These are phyloP conservation scores for Pyricularia sp. DNA, from an alignment of 2,329 filamentous ascomycete genomes.

Conservation along the genomic window DNA sequence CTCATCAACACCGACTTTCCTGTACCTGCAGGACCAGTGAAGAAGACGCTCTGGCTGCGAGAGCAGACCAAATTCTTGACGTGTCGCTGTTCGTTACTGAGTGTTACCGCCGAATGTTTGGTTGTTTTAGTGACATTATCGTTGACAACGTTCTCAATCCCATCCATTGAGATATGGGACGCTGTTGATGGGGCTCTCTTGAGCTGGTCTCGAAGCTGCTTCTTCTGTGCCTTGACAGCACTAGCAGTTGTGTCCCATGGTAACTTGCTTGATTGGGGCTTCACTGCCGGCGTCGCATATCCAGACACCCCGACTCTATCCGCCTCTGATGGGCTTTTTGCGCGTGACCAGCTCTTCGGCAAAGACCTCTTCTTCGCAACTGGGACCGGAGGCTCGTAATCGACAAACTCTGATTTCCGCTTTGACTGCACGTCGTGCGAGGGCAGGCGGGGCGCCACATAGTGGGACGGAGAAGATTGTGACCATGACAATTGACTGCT, in stretches of 20 bases:
- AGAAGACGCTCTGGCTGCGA: constrained; percentile 82
- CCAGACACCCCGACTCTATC: not conserved
- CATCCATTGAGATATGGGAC: constrained; percentile 5
- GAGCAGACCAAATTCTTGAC: constrained; percentile 78
- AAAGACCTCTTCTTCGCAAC: constrained; percentile 54
- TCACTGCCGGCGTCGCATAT: not conserved
- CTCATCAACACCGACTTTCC: constrained; percentile 95
- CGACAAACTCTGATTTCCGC: constrained; percentile 27
- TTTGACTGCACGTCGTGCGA: constrained; percentile 24
- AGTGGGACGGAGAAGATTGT: constrained; percentile 47
- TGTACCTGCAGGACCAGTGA: constrained; percentile 92
- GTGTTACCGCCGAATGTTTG: constrained; percentile 42
- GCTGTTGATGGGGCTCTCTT: constrained; percentile 34
- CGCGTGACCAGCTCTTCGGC: constrained; percentile 37
- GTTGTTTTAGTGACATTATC: not conserved
- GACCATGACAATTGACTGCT: constrained; percentile 57
- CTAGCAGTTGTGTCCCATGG: constrained; percentile 69
- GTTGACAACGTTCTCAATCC: not conserved
- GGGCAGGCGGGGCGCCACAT: constrained; percentile 23
- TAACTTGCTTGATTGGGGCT: constrained; percentile 18
- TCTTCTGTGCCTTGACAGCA: constrained; percentile 69
- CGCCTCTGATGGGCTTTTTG: constrained; percentile 15
- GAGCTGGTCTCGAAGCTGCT: constrained; percentile 56
- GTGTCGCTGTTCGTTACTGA: constrained; percentile 79
- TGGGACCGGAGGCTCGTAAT: constrained; percentile 17